These are phyloP conservation scores for Phytomonas sp. DNA, from an alignment of 208 protist species.

Conservation along the genomic window DNA sequence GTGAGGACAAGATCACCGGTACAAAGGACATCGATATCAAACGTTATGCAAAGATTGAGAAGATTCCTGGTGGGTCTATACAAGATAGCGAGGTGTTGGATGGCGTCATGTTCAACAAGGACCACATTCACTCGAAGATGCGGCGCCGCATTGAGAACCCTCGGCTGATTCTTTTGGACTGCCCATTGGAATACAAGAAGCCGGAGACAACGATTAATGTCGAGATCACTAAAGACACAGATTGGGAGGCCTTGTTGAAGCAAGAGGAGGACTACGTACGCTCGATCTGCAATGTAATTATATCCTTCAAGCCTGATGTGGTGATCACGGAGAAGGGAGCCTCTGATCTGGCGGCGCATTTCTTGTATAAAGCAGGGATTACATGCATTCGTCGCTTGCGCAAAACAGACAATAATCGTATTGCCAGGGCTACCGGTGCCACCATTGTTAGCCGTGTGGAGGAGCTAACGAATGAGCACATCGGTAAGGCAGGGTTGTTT, in stretches of 20 bases:
- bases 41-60: constrained; percentile 98
- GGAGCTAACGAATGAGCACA: constrained; percentile 95
- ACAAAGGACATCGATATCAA: constrained; percentile 98
- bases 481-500: constrained; percentile 98
- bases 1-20: constrained; percentile 72
- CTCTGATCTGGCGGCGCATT: constrained; percentile 98
- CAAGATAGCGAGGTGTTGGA: constrained; percentile 96
- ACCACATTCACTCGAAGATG: constrained; percentile 99
- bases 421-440: constrained; percentile 97
- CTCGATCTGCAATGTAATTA: constrained; percentile 95
- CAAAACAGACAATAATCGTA: constrained; percentile 99
- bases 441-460: constrained; percentile 96
- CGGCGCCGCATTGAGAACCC: constrained; percentile 97
- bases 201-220: constrained; percentile 97
- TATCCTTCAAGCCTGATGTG: constrained; percentile 98
- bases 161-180: constrained; percentile 98
- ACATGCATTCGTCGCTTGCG: constrained; percentile 96
- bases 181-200: constrained; percentile 99
- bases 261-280: constrained; percentile 99
- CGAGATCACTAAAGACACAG: constrained; percentile 95
- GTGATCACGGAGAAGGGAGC: constrained; percentile 99
- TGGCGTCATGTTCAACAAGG: constrained; percentile 99
- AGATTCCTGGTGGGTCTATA: constrained; percentile 99
- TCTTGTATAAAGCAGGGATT: constrained; percentile 96
- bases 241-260: constrained; percentile 96